Base-by-base conservation (phyloP, 768 basidiomycete genomes). In the Termitomyces sp. region DNA sequence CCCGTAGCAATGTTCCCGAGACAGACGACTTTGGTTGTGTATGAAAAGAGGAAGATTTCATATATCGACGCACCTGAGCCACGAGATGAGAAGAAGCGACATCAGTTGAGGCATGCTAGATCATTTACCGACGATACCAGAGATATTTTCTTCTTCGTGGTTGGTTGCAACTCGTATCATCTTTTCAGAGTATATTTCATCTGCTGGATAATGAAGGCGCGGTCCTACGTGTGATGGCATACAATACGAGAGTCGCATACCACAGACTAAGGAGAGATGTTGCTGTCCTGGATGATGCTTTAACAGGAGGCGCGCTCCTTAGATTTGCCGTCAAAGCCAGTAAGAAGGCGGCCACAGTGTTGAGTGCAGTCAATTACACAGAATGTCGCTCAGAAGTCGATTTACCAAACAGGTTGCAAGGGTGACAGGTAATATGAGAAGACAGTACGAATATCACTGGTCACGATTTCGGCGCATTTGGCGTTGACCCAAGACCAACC, bases 1-100 rank as follows among this genome's bases (percentile, higher is more conserved):
- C 81, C 86, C 55, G 81, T 78, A 2, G 87, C 77, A 2, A 76
- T 77, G 70, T 91, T 84, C 2, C 92, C 94, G 41, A n/a, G n/a
- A n/a, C n/a, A n/a, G n/a, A n/a, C n/a, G n/a, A n/a, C n/a, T n/a
- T n/a, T n/a, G n/a, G n/a, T n/a, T n/a, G n/a, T n/a, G n/a, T n/a
- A n/a, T n/a, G n/a, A n/a, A n/a, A n/a, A n/a, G n/a, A 94, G 71
- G 7, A 96, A 69, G 50, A 74, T 72, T 54, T 80, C 81, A 76
- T 79, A 82, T 0, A 79, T 72, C 5, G 85, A 86, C 21, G 83
- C 77, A 55, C 77, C 86, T 79, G 64, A 56, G 37, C 57, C 35
- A 42, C 12, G 4, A 54, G 14, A 27, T 27, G 17, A 48, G 30
- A 40, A 40, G 23, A 42, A 21, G 3, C 4, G 4, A 37, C 25